Evolutionary conservation across 306 rosid species (phyloP).

Genomic region (Coriaria nepalensis): DNA sequence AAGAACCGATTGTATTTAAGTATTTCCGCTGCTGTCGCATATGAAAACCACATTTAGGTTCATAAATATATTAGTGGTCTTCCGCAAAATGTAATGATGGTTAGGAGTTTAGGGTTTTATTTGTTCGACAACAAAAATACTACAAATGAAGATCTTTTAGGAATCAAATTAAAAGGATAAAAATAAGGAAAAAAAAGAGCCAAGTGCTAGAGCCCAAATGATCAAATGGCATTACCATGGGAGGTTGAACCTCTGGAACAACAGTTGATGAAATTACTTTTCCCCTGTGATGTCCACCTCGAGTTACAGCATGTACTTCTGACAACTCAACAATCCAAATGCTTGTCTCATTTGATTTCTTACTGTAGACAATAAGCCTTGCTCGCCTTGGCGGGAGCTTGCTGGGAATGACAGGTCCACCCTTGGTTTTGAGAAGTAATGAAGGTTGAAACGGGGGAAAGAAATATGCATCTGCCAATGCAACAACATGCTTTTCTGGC

Average conservation of each 20-base stretch:
- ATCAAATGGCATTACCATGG: constrained; percentile 40
- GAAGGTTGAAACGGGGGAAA: constrained; percentile 94
- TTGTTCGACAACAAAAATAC: too few species aligned
- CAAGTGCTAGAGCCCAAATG: not conserved
- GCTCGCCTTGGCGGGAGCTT: constrained; percentile 91
- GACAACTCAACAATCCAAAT: constrained; percentile 67
- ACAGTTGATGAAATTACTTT: constrained; percentile 66
- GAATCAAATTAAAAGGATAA: constrained; percentile 2
- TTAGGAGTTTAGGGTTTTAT: too few species aligned
- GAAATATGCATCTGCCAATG: constrained; percentile 85
- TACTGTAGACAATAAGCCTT: constrained; percentile 70
- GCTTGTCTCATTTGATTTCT: constrained; percentile 63
- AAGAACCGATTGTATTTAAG: too few species aligned
- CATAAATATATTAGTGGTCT: too few species aligned
- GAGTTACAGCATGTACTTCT: constrained; percentile 87
- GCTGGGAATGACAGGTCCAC: constrained; percentile 63
- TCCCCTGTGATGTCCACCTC: constrained; percentile 90
- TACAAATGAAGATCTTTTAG: not conserved
- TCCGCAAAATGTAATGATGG: too few species aligned
- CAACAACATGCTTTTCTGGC: constrained; percentile 81
- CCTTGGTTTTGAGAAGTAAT: constrained; percentile 67
- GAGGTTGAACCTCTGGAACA: constrained; percentile 83
- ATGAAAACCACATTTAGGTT: too few species aligned
- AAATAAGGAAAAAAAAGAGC: not conserved
- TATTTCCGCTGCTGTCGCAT: too few species aligned